Conservation (phyloP, 108 stramenopile species). For the Nitzschia putrida region DNA sequence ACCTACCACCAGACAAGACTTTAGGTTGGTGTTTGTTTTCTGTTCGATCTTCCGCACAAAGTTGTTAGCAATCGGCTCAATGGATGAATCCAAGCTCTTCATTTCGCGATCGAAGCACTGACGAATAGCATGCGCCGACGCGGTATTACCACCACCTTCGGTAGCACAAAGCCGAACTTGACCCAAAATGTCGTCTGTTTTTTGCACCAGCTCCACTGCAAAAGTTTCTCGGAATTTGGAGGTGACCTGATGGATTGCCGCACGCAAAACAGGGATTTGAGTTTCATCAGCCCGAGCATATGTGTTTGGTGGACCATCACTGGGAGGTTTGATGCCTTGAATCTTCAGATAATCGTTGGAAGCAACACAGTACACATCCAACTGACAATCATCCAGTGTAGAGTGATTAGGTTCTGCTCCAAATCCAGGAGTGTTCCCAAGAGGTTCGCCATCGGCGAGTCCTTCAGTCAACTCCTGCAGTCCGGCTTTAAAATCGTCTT, state of each 20-base stretch:
- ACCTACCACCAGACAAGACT: slow-evolving; percentile 28
- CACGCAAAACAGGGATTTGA: slow-evolving; percentile 40
- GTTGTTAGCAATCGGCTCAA: too few relatives aligned
- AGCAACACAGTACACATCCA: slow-evolving; percentile 47
- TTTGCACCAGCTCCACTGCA: slow-evolving; percentile 27
- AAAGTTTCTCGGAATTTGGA: slow-evolving; percentile 21
- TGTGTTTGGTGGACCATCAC: slow-evolving; percentile 45
- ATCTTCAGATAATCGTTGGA: slow-evolving; percentile 57
- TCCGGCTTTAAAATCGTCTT: slow-evolving; percentile 47
- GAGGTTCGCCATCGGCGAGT: neutral
- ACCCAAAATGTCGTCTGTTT: slow-evolving; percentile 39
- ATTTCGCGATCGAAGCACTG: too few relatives aligned
- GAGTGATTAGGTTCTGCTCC: slow-evolving; percentile 10
- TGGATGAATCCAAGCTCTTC: too few relatives aligned
- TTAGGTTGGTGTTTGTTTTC: slow-evolving; percentile 18
- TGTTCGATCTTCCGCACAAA: too few relatives aligned
- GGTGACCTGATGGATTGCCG: slow-evolving; percentile 38
- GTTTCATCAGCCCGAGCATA: slow-evolving; percentile 39
- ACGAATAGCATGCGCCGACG: too few relatives aligned
- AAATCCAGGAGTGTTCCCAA: slow-evolving; percentile 29
- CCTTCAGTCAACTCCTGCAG: slow-evolving; percentile 34
- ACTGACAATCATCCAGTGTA: slow-evolving; percentile 34
- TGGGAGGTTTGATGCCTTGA: slow-evolving; percentile 35
- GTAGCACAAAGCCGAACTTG: neutral
- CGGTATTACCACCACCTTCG: too few relatives aligned